Evolutionary conservation across 2,329 filamentous ascomycete species (phyloP), one percentile per base, ranked within the genome.

Genomic region (Trichoderma simmonsii): DNA sequence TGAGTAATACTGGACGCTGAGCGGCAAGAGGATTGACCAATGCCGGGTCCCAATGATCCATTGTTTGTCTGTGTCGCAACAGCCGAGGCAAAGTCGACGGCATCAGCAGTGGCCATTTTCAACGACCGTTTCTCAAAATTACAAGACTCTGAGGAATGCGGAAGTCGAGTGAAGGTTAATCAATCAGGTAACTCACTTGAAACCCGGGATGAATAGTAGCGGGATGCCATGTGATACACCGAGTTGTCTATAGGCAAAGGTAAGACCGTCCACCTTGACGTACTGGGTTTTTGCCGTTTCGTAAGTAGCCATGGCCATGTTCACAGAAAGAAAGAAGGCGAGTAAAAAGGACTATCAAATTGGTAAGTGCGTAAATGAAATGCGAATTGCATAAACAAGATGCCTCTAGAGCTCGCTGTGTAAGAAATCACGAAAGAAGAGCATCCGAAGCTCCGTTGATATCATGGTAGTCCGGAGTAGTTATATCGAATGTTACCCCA

Each of bases 21-120:
- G 78, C 75, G 2, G 83, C 82, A 21, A 87, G 78, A 28, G 79
- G 77, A 70, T 86, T 85, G 76, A 87, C 73, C 32, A 87, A 76
- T 1, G 80, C 78, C 7, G 85, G 83, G 73, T 86, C 84, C 80
- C 81, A 82, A 9, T 81, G 77, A 39, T 83, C 81, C 79, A 82
- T 81, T 8, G 80, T 82, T 24, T 80, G 79, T 68, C 81, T 82
- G 32, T 28, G 28, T 32, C 9, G 28, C 36, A 28, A 14, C 26
- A 30, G 12, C 57, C 36, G 48, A 66, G 48, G 18, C 30, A 51
- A 32, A 43, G 43, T 32, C 36, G 39, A 26, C 9, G n/a, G 39
- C 48, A 69, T 69, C 57, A 69, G 66, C 66, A 54, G 26, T 34
- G 26, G 15, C n/a, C 34, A 30, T 43, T 32, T 24, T 30, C 65